Percentiles rank a stretch among this genome's conserved stretches.
Evolutionary conservation across 495 filamentous ascomycete genomes (phyloP).

Genomic region (Poronia punctata): DNA sequence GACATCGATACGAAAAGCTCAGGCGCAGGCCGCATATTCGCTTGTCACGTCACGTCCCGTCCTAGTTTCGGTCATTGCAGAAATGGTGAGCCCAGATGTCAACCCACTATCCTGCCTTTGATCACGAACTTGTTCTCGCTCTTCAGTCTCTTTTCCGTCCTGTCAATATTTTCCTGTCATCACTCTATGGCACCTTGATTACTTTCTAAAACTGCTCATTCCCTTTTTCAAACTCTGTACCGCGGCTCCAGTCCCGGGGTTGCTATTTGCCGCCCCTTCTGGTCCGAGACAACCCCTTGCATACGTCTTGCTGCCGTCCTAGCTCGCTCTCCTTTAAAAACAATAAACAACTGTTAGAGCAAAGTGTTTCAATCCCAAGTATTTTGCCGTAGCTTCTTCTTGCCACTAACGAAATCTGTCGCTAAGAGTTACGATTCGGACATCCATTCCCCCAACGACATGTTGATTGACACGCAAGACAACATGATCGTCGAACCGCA

Average conservation of each 20-base stretch:
- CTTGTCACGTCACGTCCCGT: not conserved
- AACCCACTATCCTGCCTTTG: not conserved
- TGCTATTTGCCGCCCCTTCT: not conserved
- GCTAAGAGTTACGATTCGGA: slow-evolving; percentile 33
- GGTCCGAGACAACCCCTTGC: not conserved
- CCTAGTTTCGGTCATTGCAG: slow-evolving; percentile 1
- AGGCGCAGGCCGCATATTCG: too few species aligned
- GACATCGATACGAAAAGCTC: too few species aligned
- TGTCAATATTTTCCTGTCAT: not conserved
- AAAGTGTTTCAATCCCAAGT: not conserved
- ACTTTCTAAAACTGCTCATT: not conserved
- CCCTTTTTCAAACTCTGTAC: not conserved
- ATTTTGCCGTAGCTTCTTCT: not conserved
- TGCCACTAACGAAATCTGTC: slow-evolving; percentile 23
- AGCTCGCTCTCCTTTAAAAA: not conserved
- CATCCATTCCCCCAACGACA: slow-evolving; percentile 47
- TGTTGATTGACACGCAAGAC: slow-evolving; percentile 67
- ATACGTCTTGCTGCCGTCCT: not conserved
- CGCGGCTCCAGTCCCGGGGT: not conserved
- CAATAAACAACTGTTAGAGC: not conserved
- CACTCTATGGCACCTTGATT: not conserved
- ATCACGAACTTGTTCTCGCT: not conserved
- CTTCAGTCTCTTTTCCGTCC: not conserved
- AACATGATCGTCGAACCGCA: slow-evolving; percentile 52
- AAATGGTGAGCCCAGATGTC: slow-evolving; percentile 14